phyloP scores from a whole-genome alignment of 73 alveolate genomes.

The Paraurostyla sp. region DNA sequence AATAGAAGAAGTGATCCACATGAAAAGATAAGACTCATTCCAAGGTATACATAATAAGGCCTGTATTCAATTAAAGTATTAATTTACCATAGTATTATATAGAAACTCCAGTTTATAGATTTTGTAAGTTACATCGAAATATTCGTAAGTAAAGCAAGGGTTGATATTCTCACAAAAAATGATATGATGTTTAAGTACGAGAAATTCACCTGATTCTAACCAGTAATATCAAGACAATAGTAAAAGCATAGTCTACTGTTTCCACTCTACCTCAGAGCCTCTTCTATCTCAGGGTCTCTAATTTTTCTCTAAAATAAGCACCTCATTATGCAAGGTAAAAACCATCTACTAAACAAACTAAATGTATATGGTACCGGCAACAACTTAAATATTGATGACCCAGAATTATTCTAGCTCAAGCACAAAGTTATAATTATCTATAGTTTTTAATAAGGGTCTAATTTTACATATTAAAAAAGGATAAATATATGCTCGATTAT shows the following conservation, averaged over 20 bases:
- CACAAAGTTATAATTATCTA: not conserved
- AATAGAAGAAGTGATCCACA: slow-evolving; percentile 24
- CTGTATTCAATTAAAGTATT: not conserved
- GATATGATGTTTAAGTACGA: slow-evolving; percentile 44
- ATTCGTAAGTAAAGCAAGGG: not conserved
- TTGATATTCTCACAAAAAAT: not conserved
- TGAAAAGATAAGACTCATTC: slow-evolving; percentile 37
- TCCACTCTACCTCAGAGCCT: not conserved
- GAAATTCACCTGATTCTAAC: not conserved
- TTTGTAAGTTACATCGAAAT: slow-evolving; percentile 9
- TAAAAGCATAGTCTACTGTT: not conserved
- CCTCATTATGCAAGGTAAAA: not conserved
- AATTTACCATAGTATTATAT: slow-evolving; percentile 42
- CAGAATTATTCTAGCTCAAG: not conserved
- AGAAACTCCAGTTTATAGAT: slow-evolving; percentile 7
- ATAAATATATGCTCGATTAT: not conserved
- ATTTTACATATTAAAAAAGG: not conserved
- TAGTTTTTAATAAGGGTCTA: not conserved
- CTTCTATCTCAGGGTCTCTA: slow-evolving; percentile 8
- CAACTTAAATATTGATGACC: not conserved
- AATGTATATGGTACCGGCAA: slow-evolving; percentile 8
- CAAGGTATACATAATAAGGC: slow-evolving; percentile 50
- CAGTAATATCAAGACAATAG: slow-evolving; percentile 8
- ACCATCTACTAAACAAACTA: not conserved
- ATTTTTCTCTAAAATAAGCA: not conserved